Evolutionary conservation across 2,329 filamentous ascomycete species (phyloP).

Genomic region (Penicillium sp.): DNA sequence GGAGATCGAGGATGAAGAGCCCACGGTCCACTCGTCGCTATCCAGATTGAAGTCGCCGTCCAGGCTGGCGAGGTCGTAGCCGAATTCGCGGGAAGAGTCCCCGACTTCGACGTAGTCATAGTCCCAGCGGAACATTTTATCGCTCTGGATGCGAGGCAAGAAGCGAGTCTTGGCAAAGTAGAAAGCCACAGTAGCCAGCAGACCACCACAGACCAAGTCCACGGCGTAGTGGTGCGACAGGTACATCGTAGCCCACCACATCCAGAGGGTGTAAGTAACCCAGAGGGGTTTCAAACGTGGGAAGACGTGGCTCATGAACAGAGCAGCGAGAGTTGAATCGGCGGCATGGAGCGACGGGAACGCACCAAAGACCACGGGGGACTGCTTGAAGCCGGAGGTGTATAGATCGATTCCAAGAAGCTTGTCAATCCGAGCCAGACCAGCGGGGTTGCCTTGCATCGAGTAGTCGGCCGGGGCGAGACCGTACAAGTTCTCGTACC

Average conservation of each 20-base stretch:
- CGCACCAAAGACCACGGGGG: constrained; percentile 87
- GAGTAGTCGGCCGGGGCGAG: constrained; percentile 87
- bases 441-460: constrained; percentile 83
- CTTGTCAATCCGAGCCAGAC: constrained; percentile 80
- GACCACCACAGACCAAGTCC: constrained; percentile 79
- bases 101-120: constrained; percentile 91
- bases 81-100: constrained; percentile 52
- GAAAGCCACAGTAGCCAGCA: constrained; percentile 72
- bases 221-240: constrained; percentile 95
- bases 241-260: constrained; percentile 99
- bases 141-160: constrained; percentile 73
- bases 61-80: constrained; percentile 54
- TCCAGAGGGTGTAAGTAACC: constrained; percentile 80
- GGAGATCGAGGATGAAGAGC: constrained; percentile 72
- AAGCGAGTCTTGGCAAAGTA: constrained; percentile 77
- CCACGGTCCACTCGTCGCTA: constrained; percentile 86
- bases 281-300: constrained; percentile 75
- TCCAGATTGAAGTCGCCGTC: constrained; percentile 57
- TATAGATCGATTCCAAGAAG: constrained; percentile 91
- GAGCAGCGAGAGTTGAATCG: constrained; percentile 79
- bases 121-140: constrained; percentile 87
- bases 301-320: constrained; percentile 92
- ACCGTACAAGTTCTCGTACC: constrained; percentile 93
- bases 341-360: constrained; percentile 92
- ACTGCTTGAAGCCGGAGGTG: constrained; percentile 84